A percentile compares a stretch with the other conserved stretches of the same genome.
Conservation (phyloP, 1,284 basidiomycete genomes). For the Pseudozyma hubeiensis region DNA sequence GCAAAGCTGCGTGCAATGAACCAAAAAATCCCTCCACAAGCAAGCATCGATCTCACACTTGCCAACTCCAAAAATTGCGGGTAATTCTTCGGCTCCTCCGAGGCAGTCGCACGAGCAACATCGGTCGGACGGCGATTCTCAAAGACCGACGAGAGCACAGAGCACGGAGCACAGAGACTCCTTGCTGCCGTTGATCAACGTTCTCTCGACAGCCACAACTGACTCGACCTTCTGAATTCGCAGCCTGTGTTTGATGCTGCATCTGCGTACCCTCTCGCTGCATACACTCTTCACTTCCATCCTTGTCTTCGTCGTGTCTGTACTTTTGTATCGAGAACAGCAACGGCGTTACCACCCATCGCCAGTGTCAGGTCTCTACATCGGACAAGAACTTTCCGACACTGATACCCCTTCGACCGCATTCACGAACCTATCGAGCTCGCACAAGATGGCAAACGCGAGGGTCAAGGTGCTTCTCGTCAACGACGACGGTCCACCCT, state of each 20-base stretch:
- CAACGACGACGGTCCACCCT: conserved; percentile 67
- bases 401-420: conserved; percentile 2
- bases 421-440: background rate
- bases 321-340: conserved; percentile 29
- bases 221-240: background rate
- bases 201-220: background rate
- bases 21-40: too few relatives aligned
- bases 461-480: conserved; percentile 57
- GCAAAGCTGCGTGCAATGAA: background rate
- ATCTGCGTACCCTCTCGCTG: conserved; percentile 10
- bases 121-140: background rate
- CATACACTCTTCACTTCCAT: conserved; percentile 33
- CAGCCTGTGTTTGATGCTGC: conserved; percentile 9
- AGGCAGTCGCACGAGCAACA: too few relatives aligned
- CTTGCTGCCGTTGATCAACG: background rate
- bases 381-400: conserved; percentile 34
- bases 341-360: background rate
- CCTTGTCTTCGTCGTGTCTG: conserved; percentile 27
- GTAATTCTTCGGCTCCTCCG: background rate
- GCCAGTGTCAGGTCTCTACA: conserved; percentile 8
- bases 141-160: conserved; percentile 3
- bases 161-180: background rate
- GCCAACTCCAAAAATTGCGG: background rate
- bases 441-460: conserved; percentile 6
- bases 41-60: background rate